A percentile compares a stretch with the other conserved stretches of the same genome.
Conservation (phyloP, 2,329 filamentous ascomycete genomes). For the Epichloe typhina region DNA sequence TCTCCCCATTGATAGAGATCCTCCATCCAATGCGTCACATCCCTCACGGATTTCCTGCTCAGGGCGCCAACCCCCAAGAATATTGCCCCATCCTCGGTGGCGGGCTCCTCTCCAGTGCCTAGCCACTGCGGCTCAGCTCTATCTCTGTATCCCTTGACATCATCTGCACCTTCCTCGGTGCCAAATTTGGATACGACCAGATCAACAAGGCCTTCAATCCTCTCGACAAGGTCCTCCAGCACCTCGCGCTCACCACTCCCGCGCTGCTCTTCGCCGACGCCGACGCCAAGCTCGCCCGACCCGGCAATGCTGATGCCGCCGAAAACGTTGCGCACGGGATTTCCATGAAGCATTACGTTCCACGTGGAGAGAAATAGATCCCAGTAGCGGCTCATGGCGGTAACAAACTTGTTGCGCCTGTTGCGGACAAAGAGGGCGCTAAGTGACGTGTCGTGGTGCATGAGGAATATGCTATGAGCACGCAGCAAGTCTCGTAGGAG, state of each 20-base stretch:
- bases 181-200: constrained; percentile 81
- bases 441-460: constrained; percentile 74
- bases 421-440: constrained; percentile 53
- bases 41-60: constrained; percentile 55
- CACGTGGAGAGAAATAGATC: constrained; percentile 55
- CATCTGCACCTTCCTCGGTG: constrained; percentile 19
- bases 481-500: constrained; percentile 69
- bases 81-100: constrained; percentile 67
- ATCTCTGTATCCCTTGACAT: constrained; percentile 9
- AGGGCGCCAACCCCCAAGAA: constrained; percentile 72
- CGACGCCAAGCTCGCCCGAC: constrained; percentile 82
- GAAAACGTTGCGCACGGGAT: constrained; percentile 68
- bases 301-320: constrained; percentile 78
- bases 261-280: constrained; percentile 89
- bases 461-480: constrained; percentile 70
- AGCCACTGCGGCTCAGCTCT: constrained; percentile 45
- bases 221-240: constrained; percentile 69
- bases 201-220: constrained; percentile 77
- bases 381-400: constrained; percentile 71
- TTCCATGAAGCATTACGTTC: constrained; percentile 84
- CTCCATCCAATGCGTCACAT: constrained; percentile 76
- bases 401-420: constrained; percentile 55
- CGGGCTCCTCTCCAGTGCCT: constrained; percentile 54
- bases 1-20: constrained; percentile 75
- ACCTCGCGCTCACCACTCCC: constrained; percentile 91